Percentiles rank a stretch among this genome's conserved stretches.
Evolutionary conservation across 495 filamentous ascomycete genomes (phyloP).

Genomic region (Pseudoneurospora amorphoporcata): DNA sequence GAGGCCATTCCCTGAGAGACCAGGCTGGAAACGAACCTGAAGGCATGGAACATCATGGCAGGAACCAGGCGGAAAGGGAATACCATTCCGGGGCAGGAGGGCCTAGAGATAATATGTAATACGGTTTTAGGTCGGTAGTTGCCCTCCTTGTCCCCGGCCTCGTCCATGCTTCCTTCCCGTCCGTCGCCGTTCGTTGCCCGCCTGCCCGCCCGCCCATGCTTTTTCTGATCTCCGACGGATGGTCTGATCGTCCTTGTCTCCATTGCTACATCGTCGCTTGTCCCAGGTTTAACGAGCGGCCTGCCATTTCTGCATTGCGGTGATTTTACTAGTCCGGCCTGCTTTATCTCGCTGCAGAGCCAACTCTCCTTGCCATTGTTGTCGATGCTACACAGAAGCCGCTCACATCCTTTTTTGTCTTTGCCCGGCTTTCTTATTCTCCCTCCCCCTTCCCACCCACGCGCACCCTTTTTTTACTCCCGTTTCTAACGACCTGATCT

Average conservation of each 20-base stretch:
- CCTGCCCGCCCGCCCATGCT: neutral
- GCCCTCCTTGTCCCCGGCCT: neutral
- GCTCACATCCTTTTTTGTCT: neutral
- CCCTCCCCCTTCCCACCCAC: neutral
- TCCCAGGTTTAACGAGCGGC: neutral
- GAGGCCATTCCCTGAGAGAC: neutral
- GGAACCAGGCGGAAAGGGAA: neutral
- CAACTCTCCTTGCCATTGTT: neutral
- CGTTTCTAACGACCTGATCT: neutral
- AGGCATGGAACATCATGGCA: neutral
- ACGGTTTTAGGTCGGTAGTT: neutral
- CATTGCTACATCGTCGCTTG: neutral
- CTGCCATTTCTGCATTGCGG: neutral
- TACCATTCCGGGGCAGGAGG: neutral
- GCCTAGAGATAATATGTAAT: neutral
- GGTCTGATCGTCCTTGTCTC: neutral
- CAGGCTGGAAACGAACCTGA: neutral
- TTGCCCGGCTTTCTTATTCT: neutral
- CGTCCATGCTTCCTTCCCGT: neutral
- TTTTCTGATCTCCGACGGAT: neutral
- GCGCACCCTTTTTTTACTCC: neutral
- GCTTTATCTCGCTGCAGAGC: neutral
- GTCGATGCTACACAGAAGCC: neutral
- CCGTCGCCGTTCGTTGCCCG: neutral
- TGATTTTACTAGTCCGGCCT: neutral